Base-by-base conservation (phyloP, 176 grass and related monocot species). In the Eleusine coracana region DNA sequence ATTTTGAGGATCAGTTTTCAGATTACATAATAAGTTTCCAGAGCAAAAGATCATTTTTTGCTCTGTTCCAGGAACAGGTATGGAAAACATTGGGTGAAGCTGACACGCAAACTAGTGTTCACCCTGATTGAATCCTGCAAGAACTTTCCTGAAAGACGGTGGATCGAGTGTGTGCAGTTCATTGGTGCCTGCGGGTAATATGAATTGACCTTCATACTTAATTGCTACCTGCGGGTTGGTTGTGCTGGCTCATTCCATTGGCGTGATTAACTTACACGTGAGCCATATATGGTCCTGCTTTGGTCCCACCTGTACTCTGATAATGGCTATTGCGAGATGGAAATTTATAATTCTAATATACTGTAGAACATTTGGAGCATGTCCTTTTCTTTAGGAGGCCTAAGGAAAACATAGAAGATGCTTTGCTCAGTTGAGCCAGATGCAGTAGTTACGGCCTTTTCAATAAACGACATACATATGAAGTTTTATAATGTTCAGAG, bases 141-240 rank as follows among this genome's bases (percentile, higher is more conserved):
- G 61, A 66, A 63, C 36, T 78, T 88, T 78, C 74, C 12, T 83
- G 25, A 68, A 58, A 83, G 74, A 49, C 68, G 52, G 49, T 56
- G 73, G 59, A 66, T 68, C 55, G 82, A 44, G 48, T 81, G 41
- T 73, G n/a, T 68, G 76, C 41, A n/a, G 45, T 73, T 67, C 56
- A 68, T 3, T 64, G 17, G 3, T 25, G 25, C 25, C 25, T 25
- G 25, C 25, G 68, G 55, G 67, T 59, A 78, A 66, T 68, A 56
- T 55, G 64, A 58, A 72, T 78, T 31, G 18, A 56, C 28, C 68
- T 78, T 78, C 80, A 31, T 56, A 78, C 38, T 78, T 82, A 63
- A 83, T 66, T 37, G 48, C 58, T 88, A 72, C 46, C 56, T 54
- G 66, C 13, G 29, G 66, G 80, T 83, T 88, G 74, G 80, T 83